These are phyloP conservation scores for Raphanus hybrid DNA, from an alignment of 441 rosid genomes.

Conservation along the genomic window DNA sequence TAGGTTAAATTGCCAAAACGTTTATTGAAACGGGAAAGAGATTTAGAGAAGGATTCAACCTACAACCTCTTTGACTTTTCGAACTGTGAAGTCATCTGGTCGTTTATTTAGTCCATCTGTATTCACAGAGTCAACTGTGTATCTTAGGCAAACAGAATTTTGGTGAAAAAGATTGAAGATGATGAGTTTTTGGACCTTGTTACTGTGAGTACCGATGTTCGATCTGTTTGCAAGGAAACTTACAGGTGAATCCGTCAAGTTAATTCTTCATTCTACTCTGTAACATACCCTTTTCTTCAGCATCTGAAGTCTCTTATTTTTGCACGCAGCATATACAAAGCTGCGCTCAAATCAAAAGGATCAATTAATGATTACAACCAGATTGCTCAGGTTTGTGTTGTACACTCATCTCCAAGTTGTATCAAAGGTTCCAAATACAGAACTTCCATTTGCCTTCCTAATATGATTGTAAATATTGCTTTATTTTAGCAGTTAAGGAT, in stretches of 20 bases:
- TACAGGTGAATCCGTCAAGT: conserved; percentile 68
- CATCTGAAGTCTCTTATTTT: conserved; percentile 35
- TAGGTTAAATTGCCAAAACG: conserved; percentile 4
- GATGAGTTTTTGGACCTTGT: conserved; percentile 93
- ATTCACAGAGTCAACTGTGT: conserved; percentile 3
- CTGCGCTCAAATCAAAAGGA: conserved; percentile 86
- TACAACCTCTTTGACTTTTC: conserved; percentile 10
- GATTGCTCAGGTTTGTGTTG: conserved; percentile 89
- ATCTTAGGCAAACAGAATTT: conserved; percentile 82
- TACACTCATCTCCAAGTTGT: conserved; percentile 33
- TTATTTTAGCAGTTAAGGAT: conserved; percentile 79
- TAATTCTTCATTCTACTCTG: conserved; percentile 33
- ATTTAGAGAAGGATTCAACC: conserved; percentile 23
- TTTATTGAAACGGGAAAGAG: conserved; percentile 1
- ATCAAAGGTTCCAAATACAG: conserved; percentile 12
- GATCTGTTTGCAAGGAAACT: conserved; percentile 85
- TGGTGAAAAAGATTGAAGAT: conserved; percentile 90
- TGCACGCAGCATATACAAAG: conserved; percentile 77
- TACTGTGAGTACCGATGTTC: conserved; percentile 85
- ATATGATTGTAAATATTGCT: conserved; percentile 36
- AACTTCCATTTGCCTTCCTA: conserved; percentile 28
- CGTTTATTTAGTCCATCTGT: conserved; percentile 36
- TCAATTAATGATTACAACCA: conserved; percentile 87
- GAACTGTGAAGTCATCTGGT: conserved; percentile 30
- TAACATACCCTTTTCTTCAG: conserved; percentile 21